Percentiles rank a stretch among this genome's conserved stretches.
phyloP scores from a whole-genome alignment of 1,139 yeast species.

The Candida tetrigidarum region DNA sequence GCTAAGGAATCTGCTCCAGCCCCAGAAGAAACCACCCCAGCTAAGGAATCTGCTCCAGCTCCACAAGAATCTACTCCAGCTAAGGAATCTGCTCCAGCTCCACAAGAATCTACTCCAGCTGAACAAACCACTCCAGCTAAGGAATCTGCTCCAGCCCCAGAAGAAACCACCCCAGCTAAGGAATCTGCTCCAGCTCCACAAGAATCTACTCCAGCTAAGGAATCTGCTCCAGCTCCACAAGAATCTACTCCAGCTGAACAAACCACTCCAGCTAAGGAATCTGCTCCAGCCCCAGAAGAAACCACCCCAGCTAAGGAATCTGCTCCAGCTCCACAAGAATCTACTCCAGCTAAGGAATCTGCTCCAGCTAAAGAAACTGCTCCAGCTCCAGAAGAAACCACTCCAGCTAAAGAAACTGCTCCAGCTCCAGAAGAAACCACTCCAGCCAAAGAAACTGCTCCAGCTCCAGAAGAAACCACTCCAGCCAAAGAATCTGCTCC shows the following conservation, averaged over 20 bases:
- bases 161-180: conserved; percentile 3
- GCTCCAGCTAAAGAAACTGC: conserved; percentile 11
- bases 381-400: conserved; percentile 5
- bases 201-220: background rate
- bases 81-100: conserved; percentile 11
- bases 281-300: conserved; percentile 9
- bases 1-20: conserved; percentile 8
- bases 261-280: conserved; percentile 13
- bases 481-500: conserved; percentile 14
- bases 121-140: conserved; percentile 8
- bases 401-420: conserved; percentile 15
- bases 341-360: conserved; percentile 14
- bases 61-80: conserved; percentile 11
- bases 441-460: conserved; percentile 11
- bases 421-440: conserved; percentile 12
- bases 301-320: background rate
- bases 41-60: conserved; percentile 12
- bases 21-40: conserved; percentile 12
- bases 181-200: conserved; percentile 12
- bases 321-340: conserved; percentile 15
- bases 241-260: conserved; percentile 3
- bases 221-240: conserved; percentile 2
- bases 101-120: conserved; percentile 7
- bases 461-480: conserved; percentile 10
- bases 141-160: conserved; percentile 6